Conservation (phyloP, 139 green algal species). For the Closterium sp. region DNA sequence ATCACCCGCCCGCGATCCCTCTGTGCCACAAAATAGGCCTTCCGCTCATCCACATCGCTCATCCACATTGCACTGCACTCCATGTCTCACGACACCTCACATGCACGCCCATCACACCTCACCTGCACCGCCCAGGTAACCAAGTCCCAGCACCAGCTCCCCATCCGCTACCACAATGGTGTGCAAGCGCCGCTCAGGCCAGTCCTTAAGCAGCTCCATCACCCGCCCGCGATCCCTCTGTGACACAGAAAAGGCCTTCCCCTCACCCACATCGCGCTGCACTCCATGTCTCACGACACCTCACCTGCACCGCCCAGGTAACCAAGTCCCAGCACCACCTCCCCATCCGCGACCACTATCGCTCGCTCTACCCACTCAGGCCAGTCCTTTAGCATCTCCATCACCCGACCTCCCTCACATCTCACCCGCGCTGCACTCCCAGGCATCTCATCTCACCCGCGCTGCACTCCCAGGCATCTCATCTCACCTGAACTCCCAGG, state of each 20-base stretch:
- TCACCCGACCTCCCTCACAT: slow-evolving; percentile 14
- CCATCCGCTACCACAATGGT: too few relatives aligned
- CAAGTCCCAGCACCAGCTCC: not conserved
- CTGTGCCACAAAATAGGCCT: slow-evolving; percentile 76
- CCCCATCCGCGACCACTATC: slow-evolving; percentile 77
- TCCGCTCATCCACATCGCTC: too few relatives aligned
- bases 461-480: not conserved
- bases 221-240: slow-evolving; percentile 12
- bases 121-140: not conserved
- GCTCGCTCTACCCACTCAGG: slow-evolving; percentile 63
- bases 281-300: too few relatives aligned
- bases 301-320: slow-evolving; percentile 67
- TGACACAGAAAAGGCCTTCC: slow-evolving; percentile 82
- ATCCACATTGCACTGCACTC: not conserved
- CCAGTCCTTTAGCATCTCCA: slow-evolving; percentile 70
- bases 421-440: not conserved
- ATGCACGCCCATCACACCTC: not conserved
- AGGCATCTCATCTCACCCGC: not conserved
- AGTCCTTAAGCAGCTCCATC: slow-evolving; percentile 68
- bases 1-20: slow-evolving; percentile 34
- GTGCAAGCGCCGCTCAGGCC: too few relatives aligned
- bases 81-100: too few relatives aligned
- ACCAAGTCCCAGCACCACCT: slow-evolving; percentile 78
- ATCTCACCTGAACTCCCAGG: slow-evolving; percentile 61
- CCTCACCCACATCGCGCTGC: too few relatives aligned